Percentiles rank a stretch among this genome's conserved stretches.
Conservation (phyloP, 495 filamentous ascomycete species). For the Neurospora sp. region DNA sequence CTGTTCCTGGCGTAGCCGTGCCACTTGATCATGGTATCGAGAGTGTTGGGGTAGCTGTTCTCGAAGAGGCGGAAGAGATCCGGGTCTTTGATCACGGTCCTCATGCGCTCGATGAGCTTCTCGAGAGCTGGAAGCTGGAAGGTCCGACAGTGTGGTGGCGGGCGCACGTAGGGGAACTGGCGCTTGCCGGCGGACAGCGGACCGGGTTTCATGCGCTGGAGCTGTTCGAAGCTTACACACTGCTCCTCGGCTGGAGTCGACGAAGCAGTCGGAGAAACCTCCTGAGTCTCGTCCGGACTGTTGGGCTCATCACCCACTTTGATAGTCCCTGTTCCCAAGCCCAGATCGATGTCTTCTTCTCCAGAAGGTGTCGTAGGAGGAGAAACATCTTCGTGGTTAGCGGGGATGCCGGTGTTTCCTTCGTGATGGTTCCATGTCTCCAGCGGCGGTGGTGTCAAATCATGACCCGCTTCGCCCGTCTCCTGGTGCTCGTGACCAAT, state of each 20-base stretch:
- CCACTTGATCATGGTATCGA: constrained; percentile 55
- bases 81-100: constrained; percentile 41
- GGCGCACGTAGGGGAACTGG: constrained; percentile 46
- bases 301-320: background rate
- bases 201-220: constrained; percentile 18
- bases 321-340: background rate
- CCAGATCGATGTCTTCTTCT: background rate
- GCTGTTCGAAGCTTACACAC: constrained; percentile 12
- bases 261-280: background rate
- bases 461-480: background rate
- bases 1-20: constrained; percentile 37
- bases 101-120: constrained; percentile 34
- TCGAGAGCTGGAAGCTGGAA: constrained; percentile 47
- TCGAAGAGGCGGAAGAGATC: constrained; percentile 53
- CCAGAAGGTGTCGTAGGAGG: background rate
- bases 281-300: background rate
- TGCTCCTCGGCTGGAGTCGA: background rate
- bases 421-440: background rate
- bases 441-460: background rate
- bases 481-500: background rate
- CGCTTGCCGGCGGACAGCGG: constrained; percentile 31
- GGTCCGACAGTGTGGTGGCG: constrained; percentile 45
- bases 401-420: background rate
- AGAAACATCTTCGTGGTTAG: background rate
- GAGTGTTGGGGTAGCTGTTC: constrained; percentile 51